phyloP scores from a whole-genome alignment of 2,329 filamentous ascomycete species.

The Apiospora hydei region DNA sequence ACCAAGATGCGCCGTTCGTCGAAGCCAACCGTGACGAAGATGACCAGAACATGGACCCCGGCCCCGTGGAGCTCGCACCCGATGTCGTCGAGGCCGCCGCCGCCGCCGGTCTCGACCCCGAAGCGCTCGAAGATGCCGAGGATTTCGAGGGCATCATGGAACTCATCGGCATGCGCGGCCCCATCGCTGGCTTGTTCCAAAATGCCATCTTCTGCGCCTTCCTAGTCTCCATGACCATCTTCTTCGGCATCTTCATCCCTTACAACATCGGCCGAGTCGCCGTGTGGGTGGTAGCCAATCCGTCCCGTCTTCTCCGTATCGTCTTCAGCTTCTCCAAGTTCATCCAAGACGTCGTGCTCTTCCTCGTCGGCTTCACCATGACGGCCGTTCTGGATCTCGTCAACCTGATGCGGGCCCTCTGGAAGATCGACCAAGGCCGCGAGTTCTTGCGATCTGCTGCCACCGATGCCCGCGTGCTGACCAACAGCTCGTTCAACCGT shows the following conservation, averaged over 20 bases:
- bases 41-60: constrained; percentile 44
- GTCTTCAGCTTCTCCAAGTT: constrained; percentile 79
- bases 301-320: constrained; percentile 76
- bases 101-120: constrained; percentile 74
- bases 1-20: constrained; percentile 48
- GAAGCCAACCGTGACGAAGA: constrained; percentile 46
- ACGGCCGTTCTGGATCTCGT: constrained; percentile 50
- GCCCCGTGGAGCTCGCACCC: constrained; percentile 48
- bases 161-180: constrained; percentile 94
- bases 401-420: constrained; percentile 46
- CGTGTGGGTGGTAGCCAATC: constrained; percentile 80
- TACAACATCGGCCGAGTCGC: constrained; percentile 91
- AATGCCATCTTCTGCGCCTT: constrained; percentile 95
- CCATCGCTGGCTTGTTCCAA: constrained; percentile 86
- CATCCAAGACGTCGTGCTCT: constrained; percentile 76
- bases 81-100: constrained; percentile 71
- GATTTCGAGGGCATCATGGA: constrained; percentile 97
- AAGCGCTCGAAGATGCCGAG: constrained; percentile 84
- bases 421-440: constrained; percentile 42
- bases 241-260: constrained; percentile 85
- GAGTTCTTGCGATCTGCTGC: constrained; percentile 34
- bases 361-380: constrained; percentile 64
- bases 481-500: constrained; percentile 44
- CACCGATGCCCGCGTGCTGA: constrained; percentile 35
- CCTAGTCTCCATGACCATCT: constrained; percentile 85